phyloP scores from a whole-genome alignment of 768 basidiomycete genomes.

The Phaeotremella fagi region DNA sequence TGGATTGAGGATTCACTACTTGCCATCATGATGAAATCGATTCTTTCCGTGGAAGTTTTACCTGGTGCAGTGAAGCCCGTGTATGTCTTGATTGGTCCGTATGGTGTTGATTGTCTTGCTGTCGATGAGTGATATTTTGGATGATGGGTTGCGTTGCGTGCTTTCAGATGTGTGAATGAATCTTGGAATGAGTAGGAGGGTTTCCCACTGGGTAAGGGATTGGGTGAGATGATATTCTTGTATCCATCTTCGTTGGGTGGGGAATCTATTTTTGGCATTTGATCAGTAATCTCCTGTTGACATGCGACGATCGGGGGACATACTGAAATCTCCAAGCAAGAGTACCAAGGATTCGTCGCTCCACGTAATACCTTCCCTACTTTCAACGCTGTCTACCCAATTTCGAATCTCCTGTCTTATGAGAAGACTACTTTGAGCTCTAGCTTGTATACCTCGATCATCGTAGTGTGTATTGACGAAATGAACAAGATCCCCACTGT shows the following conservation, averaged over 20 bases:
- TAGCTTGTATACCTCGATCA: constrained; percentile 37
- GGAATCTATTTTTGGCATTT: constrained; percentile 29
- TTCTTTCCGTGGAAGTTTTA: constrained; percentile 5
- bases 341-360: constrained; percentile 24
- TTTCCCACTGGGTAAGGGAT: constrained; percentile 19
- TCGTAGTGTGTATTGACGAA: constrained; percentile 49
- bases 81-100: constrained; percentile 25
- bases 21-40: constrained; percentile 37
- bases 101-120: constrained; percentile 18
- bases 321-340: constrained; percentile 46
- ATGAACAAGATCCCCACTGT: constrained; percentile 17
- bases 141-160: not conserved
- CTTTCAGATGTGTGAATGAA: constrained; percentile 20
- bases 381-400: constrained; percentile 14
- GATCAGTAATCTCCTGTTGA: not conserved
- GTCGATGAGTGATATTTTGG: not conserved
- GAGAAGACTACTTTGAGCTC: constrained; percentile 40
- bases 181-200: constrained; percentile 28
- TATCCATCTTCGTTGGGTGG: constrained; percentile 45
- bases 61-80: constrained; percentile 24
- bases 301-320: constrained; percentile 4
- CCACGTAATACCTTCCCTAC: not conserved
- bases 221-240: constrained; percentile 34
- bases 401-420: constrained; percentile 30
- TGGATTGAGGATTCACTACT: not conserved